Base-by-base conservation (phyloP, 2,329 filamentous ascomycete genomes). In the Aspergillus luchuensis region DNA sequence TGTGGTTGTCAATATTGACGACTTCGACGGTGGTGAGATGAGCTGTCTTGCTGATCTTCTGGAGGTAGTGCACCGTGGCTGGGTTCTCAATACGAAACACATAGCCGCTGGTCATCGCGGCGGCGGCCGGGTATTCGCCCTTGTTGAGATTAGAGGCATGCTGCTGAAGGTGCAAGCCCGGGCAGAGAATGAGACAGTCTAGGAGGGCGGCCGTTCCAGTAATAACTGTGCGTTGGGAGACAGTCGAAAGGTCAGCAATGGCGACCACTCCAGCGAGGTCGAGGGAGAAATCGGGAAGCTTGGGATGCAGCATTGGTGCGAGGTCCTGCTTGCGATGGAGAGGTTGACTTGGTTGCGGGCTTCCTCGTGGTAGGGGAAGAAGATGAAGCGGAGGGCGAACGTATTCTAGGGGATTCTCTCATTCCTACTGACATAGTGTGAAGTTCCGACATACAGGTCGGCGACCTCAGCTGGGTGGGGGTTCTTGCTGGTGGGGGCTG, bases 41-140 rank as follows among this genome's bases (percentile, higher is more conserved):
- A 2, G 30, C 56, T 13, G 56, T 52, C 10, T 43, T 50, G 6
- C 56, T 23, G 23, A 57, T 38, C 38, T 50, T 50, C 47, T 57
- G 45, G 11, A 57, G 41, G 25, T 50, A 57, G 23, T 48, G 25
- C 47, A 57, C 56, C 4, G 56, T 57, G 19, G 56, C 47, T 19
- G 56, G 39, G 19, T 57, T 57, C 21, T 57, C 56, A 30, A 57
- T n/a, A 83, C 84, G 41, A 8, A 57, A 57, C 15, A 55, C 33
- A 23, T 55, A 55, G 38, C 52, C 52, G 8, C 19, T 55, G 10
- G 17, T 30, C 52, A 55, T 55, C 13, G 36, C 36, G 19, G 38
- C 52, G 11, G 33, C 38, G 2, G 52, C 52, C 8, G 52, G 52
- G 19, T 36, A 55, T 4, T 55, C 52, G 25, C 52, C 38, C 19